phyloP scores from a whole-genome alignment of 1,139 yeast species.

The Diutina neorugosa region DNA sequence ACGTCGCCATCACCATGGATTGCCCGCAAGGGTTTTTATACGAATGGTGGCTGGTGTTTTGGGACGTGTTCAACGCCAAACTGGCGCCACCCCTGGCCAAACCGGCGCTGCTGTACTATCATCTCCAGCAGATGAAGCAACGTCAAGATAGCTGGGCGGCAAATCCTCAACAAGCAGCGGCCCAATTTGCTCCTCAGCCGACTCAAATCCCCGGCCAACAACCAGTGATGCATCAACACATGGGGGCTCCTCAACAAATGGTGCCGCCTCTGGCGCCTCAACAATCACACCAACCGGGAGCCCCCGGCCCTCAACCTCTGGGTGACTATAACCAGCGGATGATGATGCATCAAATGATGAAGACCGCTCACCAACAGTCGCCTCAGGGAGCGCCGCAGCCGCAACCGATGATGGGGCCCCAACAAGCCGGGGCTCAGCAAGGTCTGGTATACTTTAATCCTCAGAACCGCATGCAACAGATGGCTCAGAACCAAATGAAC shows the following conservation, averaged over 20 bases:
- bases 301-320: neutral
- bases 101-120: slow-evolving; percentile 61
- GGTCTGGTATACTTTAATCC: neutral
- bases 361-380: slow-evolving; percentile 9
- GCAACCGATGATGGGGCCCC: slow-evolving; percentile 9
- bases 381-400: slow-evolving; percentile 12
- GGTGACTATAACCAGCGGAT: slow-evolving; percentile 14
- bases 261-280: slow-evolving; percentile 1
- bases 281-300: neutral
- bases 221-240: slow-evolving; percentile 5
- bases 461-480: slow-evolving; percentile 6
- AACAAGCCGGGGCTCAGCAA: neutral
- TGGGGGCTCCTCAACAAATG: slow-evolving; percentile 1
- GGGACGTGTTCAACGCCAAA: slow-evolving; percentile 83
- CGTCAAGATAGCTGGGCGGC: slow-evolving; percentile 27
- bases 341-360: slow-evolving; percentile 12
- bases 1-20: slow-evolving; percentile 46
- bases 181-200: slow-evolving; percentile 7
- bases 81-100: slow-evolving; percentile 33
- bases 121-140: slow-evolving; percentile 54
- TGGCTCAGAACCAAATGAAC: slow-evolving; percentile 26
- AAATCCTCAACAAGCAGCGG: neutral
- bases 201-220: slow-evolving; percentile 7
- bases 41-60: slow-evolving; percentile 96
- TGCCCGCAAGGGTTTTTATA: slow-evolving; percentile 79